A percentile compares a stretch with the other conserved stretches of the same genome.
phyloP scores from a whole-genome alignment of 164 flowering plant species.

The Santalum album region DNA sequence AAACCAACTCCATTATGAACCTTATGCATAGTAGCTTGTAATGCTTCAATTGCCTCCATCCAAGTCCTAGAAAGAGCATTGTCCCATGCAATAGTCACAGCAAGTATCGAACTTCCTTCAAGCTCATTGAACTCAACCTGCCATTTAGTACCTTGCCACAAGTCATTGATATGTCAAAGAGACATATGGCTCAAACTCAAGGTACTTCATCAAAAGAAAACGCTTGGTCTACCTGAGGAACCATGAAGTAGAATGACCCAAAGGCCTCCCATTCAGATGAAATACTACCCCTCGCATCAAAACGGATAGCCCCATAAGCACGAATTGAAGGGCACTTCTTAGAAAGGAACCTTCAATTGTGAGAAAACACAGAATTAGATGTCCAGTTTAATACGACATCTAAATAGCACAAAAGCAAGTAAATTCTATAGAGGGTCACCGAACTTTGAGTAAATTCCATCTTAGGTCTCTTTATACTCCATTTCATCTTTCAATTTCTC shows the following conservation, averaged over 20 bases:
- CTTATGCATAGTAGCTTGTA: conserved; percentile 52
- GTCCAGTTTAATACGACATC: no score
- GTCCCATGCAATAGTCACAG: conserved; percentile 86
- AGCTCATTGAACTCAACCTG: conserved; percentile 96
- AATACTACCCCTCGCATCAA: conserved; percentile 52
- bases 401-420: no score
- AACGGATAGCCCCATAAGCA: conserved; percentile 95
- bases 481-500: no score
- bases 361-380: neutral
- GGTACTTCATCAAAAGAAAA: neutral
- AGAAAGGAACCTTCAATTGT: conserved; percentile 60
- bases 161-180: conserved; percentile 13
- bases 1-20: conserved; percentile 15
- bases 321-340: conserved; percentile 73
- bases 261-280: conserved; percentile 79
- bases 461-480: no score
- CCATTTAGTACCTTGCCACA: conserved; percentile 22
- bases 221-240: conserved; percentile 66
- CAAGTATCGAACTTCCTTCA: conserved; percentile 76
- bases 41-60: conserved; percentile 42
- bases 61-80: conserved; percentile 50
- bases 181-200: conserved; percentile 1
- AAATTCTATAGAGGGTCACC: no score
- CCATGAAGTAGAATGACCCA: conserved; percentile 81
- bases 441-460: no score